These are phyloP conservation scores for Durusdinium trenchii DNA, from an alignment of 73 alveolate species.

Conservation along the genomic window DNA sequence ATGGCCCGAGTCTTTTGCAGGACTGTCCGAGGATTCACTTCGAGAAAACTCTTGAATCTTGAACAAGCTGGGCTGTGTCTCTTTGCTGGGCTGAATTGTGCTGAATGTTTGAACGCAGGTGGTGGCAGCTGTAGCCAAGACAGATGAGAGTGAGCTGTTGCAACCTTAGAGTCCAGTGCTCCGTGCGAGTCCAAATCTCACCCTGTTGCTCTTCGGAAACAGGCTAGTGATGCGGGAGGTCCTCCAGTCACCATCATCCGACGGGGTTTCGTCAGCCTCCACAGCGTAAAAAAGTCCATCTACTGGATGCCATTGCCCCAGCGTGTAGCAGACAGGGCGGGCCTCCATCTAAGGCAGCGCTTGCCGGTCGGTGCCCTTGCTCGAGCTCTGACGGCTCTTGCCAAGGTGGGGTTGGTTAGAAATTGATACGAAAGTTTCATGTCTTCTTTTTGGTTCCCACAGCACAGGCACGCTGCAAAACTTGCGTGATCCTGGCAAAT, in stretches of 20 bases:
- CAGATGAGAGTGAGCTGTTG: constrained; percentile 56
- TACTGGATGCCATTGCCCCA: background rate
- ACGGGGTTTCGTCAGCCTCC: too few relatives aligned
- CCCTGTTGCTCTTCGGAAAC: too few relatives aligned
- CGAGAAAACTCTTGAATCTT: background rate
- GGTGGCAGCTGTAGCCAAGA: constrained; percentile 77
- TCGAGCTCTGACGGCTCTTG: constrained; percentile 59
- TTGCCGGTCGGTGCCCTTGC: constrained; percentile 88
- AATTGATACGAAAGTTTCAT: too few relatives aligned
- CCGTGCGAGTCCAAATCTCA: too few relatives aligned
- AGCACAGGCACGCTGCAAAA: too few relatives aligned
- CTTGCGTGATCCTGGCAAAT: too few relatives aligned
- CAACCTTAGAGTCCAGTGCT: too few relatives aligned
- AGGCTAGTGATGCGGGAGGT: too few relatives aligned
- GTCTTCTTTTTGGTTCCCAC: too few relatives aligned
- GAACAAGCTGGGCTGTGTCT: background rate
- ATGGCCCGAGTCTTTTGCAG: too few relatives aligned
- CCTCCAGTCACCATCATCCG: too few relatives aligned
- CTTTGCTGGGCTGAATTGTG: background rate
- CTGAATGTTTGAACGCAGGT: background rate
- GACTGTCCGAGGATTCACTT: background rate
- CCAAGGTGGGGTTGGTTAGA: background rate
- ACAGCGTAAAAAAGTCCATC: too few relatives aligned
- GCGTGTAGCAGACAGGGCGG: background rate
- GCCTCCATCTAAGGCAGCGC: constrained; percentile 21